phyloP scores from a whole-genome alignment of 345 rosid species.

The Angophora floribunda region DNA sequence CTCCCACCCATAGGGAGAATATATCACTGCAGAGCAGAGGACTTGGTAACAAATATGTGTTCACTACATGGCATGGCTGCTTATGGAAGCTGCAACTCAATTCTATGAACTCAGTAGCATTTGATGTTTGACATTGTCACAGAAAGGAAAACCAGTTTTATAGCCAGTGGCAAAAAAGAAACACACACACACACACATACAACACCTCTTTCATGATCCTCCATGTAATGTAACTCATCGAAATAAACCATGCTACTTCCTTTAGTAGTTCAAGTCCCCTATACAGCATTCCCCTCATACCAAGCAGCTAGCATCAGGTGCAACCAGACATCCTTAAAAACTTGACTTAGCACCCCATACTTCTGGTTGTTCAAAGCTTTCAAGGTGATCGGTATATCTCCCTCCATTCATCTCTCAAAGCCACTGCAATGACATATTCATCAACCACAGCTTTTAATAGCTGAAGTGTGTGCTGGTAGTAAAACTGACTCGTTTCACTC shows the following conservation, averaged over 20 bases:
- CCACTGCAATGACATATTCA: slow-evolving; percentile 93
- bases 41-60: slow-evolving; percentile 87
- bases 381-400: slow-evolving; percentile 86
- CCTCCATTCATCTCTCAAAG: slow-evolving; percentile 87
- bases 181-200: neutral
- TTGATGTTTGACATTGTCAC: slow-evolving; percentile 70
- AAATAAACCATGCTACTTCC: slow-evolving; percentile 98
- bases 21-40: slow-evolving; percentile 76
- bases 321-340: slow-evolving; percentile 80
- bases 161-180: slow-evolving; percentile 74
- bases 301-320: slow-evolving; percentile 85
- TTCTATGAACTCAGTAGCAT: slow-evolving; percentile 91
- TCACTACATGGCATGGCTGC: slow-evolving; percentile 96
- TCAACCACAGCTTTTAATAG: slow-evolving; percentile 91
- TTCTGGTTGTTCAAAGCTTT: slow-evolving; percentile 96
- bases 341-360: slow-evolving; percentile 81
- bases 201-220: slow-evolving; percentile 85
- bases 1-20: slow-evolving; percentile 78
- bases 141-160: slow-evolving; percentile 95
- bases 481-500: slow-evolving; percentile 82
- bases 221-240: slow-evolving; percentile 93
- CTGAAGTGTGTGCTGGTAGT: slow-evolving; percentile 93
- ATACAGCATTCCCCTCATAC: slow-evolving; percentile 97
- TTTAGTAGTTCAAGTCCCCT: slow-evolving; percentile 89
- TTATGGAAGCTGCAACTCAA: slow-evolving; percentile 92